Base-by-base conservation (phyloP, 108 stramenopile genomes). In the Fragilaria crotonensis region DNA sequence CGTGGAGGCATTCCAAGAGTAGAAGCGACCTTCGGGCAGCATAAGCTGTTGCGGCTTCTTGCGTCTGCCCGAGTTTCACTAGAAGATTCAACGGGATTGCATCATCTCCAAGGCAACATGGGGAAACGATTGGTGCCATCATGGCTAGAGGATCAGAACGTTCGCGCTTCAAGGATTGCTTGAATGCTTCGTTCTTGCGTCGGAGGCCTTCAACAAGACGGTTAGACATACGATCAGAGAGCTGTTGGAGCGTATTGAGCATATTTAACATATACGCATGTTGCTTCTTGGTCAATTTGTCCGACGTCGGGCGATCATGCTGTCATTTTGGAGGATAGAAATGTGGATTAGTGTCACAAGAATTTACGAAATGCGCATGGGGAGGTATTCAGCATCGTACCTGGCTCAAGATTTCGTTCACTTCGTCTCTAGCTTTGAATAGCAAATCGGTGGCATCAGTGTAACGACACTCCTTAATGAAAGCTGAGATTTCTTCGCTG, bases 101-200 rank as follows among this genome's bases (percentile, higher is more conserved):
- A 64, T 91, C 89, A 58, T 91, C 89, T 48, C 79, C 81, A 18
- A 91, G 51, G 54, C 83, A 83, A 28, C 73, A 72, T 4, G 89
- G 89, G 36, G 85, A 87, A 18, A 87, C 77, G 7, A 82, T 63
- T 5, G 89, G 80, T 0, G 75, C 74, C 64, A 85, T 45, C n/a
- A 61, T 52, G 14, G 84, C 75, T 27, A 71, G 44, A 23, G 82
- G 75, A 68, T 87, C 89, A 49, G 84, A 64, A 47, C 85, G 71
- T 62, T 91, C 85, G 46, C 85, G 75, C 55, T 87, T 87, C 23
- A 73, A 68, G 7, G 85, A 71, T 55, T 85, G 85, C 45, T 87
- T 87, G 58, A 91, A 49, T 7, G 89, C 89, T 51, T 91, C 89
- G 53, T 91, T 91, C 68, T 85, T 87, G 25, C 89, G 67, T 44